Evolutionary conservation across 2,329 filamentous ascomycete genomes (phyloP), one percentile per base, ranked within the genome.

Genomic region (Sarocladium kiliense): DNA sequence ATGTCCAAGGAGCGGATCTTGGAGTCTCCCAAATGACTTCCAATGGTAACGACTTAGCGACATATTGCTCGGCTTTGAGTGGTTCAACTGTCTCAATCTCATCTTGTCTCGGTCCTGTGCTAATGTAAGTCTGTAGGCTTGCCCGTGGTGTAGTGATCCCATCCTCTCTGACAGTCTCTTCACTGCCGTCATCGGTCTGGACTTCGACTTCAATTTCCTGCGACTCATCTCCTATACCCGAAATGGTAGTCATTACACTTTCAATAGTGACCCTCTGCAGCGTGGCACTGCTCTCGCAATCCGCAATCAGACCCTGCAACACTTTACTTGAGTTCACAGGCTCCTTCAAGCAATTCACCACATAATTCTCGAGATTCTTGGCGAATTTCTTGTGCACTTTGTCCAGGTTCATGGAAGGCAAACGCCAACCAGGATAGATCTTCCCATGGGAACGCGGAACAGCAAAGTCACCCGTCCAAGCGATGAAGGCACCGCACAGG

Each of bases 291-390:
- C 47, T 51, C 26, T 51, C 9, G n/a, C 14, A 51, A 2, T 36
- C 30, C 5, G 18, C 18, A 2, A 23, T 11, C 12, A 3, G 16
- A 18, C 3, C 14, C 27, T 36, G 34, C 3, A 3, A n/a, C 18
- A 34, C 23, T 4, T 19, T 9, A 4, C 16, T 18, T 36, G 27
- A 6, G 5, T 18, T 16, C 7, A 55, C 3, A 5, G 41, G 10
- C 44, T 42, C 34, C 14, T 21, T 3, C 25, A 39, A 16, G 21
- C 44, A 37, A n/a, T 14, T 3, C 9, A 30, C 42, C 3, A 56
- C 57, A 27, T 57, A 58, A 7, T 51, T 54, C 34, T 62, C 59
- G 2, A 62, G 47, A 30, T 61, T 53, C 36, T 41, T 39, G 14
- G 57, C 49, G 36, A 62, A 62, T 2, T 11, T 53, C 44, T 41